Evolutionary conservation across 2,329 filamentous ascomycete species (phyloP).

Genomic region (Chaetomium strumarium): DNA sequence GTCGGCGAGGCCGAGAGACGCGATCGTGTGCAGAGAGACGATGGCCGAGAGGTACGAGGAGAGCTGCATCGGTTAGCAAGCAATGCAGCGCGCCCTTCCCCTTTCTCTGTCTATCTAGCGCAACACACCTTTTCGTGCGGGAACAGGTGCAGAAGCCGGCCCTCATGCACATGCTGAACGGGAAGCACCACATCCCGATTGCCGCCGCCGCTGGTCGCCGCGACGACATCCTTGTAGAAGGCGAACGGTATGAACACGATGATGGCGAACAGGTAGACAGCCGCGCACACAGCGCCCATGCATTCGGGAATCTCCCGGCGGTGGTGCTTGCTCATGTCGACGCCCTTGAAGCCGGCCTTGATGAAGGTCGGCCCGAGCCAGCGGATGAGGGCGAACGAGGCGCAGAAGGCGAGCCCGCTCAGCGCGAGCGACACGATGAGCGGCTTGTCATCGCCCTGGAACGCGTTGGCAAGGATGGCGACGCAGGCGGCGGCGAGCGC

Average conservation of each 20-base stretch:
- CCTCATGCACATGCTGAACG: constrained; percentile 67
- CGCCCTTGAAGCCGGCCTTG: constrained; percentile 79
- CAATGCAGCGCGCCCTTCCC: neutral
- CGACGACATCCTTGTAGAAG: constrained; percentile 97
- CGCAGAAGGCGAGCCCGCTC: constrained; percentile 75
- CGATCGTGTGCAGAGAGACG: constrained; percentile 83
- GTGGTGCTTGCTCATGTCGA: constrained; percentile 69
- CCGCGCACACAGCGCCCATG: constrained; percentile 89
- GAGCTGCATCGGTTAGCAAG: constrained; percentile 49
- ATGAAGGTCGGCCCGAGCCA: constrained; percentile 93
- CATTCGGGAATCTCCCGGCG: constrained; percentile 82
- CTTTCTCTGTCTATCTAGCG: neutral
- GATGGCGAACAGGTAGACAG: constrained; percentile 83
- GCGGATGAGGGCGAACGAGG: constrained; percentile 78
- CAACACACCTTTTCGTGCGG: constrained; percentile 78
- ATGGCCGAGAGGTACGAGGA: constrained; percentile 93
- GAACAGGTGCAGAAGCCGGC: constrained; percentile 82
- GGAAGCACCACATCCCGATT: constrained; percentile 81
- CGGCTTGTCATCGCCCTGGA: constrained; percentile 80
- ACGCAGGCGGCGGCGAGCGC: constrained; percentile 63
- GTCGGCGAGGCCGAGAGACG: constrained; percentile 87
- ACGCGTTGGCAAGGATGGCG: constrained; percentile 71
- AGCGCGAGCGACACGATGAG: constrained; percentile 84
- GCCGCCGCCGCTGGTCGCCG: constrained; percentile 86
- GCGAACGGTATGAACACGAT: constrained; percentile 94